Conservation (phyloP, 768 basidiomycete species). For the Mycena filopes region DNA sequence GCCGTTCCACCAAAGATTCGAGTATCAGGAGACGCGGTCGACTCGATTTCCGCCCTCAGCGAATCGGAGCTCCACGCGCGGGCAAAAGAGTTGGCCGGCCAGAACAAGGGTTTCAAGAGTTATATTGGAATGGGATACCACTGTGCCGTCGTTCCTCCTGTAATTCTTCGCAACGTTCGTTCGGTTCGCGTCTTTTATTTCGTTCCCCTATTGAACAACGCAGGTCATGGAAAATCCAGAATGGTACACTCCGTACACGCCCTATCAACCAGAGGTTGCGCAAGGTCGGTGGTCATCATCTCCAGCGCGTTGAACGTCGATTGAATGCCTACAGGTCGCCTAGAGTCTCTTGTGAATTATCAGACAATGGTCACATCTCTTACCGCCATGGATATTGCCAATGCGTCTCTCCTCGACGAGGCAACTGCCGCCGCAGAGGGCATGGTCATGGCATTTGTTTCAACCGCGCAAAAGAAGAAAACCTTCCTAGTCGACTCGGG, state of each 20-base stretch:
- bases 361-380: constrained; percentile 97
- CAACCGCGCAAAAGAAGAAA: constrained; percentile 74
- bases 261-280: constrained; percentile 97
- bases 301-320: constrained; percentile 20
- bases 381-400: constrained; percentile 94
- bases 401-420: constrained; percentile 95
- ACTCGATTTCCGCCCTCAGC: constrained; percentile 79
- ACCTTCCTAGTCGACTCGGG: constrained; percentile 88
- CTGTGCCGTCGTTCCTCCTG: constrained; percentile 93
- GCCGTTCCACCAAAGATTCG: constrained; percentile 88
- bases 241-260: constrained; percentile 98
- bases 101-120: constrained; percentile 87
- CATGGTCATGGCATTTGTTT: constrained; percentile 93
- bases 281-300: constrained; percentile 70
- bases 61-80: constrained; percentile 85
- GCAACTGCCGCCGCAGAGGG: constrained; percentile 95
- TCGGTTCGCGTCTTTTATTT: not conserved
- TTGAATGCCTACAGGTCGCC: constrained; percentile 68
- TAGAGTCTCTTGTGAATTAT: constrained; percentile 96
- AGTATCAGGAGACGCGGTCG: constrained; percentile 67
- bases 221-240: constrained; percentile 94
- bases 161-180: constrained; percentile 90
- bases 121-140: constrained; percentile 99
- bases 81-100: constrained; percentile 78
- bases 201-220: not conserved